Evolutionary conservation across 2,329 filamentous ascomycete species (phyloP).

Genomic region (Dactylonectria estremocensis): DNA sequence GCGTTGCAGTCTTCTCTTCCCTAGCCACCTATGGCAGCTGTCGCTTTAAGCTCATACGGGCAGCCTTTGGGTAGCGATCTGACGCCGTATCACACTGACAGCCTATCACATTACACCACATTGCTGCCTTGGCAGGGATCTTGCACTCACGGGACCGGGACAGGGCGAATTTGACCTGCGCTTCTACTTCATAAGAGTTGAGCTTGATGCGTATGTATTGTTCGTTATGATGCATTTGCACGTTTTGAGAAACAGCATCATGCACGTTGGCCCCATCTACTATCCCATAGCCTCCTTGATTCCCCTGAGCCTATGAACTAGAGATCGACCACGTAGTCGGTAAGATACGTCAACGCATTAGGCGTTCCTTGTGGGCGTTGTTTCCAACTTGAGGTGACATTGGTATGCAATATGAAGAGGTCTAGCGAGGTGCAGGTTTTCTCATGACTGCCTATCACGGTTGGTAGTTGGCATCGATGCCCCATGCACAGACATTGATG

Average conservation of each 20-base stretch:
- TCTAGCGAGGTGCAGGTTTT: background rate
- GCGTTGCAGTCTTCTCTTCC: constrained; percentile 14
- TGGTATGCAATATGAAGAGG: background rate
- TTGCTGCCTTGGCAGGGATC: constrained; percentile 3
- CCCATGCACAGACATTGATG: too few species aligned
- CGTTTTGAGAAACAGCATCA: background rate
- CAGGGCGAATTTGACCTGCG: background rate
- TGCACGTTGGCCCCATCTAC: background rate
- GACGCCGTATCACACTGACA: background rate
- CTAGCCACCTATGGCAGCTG: constrained; percentile 9
- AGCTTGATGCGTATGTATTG: too few species aligned
- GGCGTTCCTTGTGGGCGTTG: background rate
- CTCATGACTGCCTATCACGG: too few species aligned
- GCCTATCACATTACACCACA: constrained; percentile 25
- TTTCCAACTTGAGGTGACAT: background rate
- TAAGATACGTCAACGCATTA: background rate
- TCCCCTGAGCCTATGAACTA: background rate
- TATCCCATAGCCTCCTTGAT: background rate
- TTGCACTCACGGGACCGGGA: constrained; percentile 1
- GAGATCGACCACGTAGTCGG: background rate
- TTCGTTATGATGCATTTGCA: constrained; percentile 30
- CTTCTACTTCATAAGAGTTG: background rate
- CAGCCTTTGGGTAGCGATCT: constrained; percentile 7
- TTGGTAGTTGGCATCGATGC: too few species aligned
- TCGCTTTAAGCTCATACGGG: background rate